A percentile compares a stretch with the other conserved stretches of the same genome.
Evolutionary conservation across 805 yeast genomes (phyloP).

Genomic region (Candida methanosorbosa): DNA sequence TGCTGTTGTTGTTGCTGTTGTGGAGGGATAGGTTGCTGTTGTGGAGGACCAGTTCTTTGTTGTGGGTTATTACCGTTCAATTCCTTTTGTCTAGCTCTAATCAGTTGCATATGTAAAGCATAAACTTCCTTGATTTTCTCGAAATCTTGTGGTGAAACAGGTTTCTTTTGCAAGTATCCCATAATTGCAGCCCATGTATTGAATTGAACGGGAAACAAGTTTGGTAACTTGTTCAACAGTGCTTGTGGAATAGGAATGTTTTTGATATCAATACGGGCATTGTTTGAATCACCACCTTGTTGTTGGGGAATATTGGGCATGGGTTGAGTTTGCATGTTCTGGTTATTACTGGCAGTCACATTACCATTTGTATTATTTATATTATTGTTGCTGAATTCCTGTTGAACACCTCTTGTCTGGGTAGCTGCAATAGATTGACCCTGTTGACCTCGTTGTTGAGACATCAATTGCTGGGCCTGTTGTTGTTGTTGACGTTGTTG

Average conservation of each 20-base stretch:
- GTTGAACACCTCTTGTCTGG: constrained; percentile 15
- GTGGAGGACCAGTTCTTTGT: neutral
- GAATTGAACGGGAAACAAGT: constrained; percentile 59
- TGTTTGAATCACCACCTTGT: constrained; percentile 1
- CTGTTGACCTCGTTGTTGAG: constrained; percentile 14
- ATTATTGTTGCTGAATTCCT: too few species aligned
- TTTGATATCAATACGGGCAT: constrained; percentile 33
- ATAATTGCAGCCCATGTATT: constrained; percentile 77
- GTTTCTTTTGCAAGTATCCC: constrained; percentile 49
- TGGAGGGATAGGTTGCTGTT: constrained; percentile 4
- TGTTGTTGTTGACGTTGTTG: constrained; percentile 19
- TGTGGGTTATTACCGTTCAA: neutral
- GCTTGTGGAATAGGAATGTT: constrained; percentile 67
- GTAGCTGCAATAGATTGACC: constrained; percentile 2
- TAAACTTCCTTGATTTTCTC: constrained; percentile 59
- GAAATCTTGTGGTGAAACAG: constrained; percentile 50
- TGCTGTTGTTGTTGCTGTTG: constrained; percentile 10
- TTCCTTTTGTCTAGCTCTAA: constrained; percentile 35
- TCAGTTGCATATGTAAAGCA: constrained; percentile 53
- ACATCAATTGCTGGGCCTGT: constrained; percentile 18
- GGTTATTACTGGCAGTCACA: constrained; percentile 16
- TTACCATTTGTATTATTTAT: constrained; percentile 19
- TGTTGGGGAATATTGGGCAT: constrained; percentile 9
- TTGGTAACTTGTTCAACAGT: constrained; percentile 58
- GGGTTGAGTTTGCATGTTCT: constrained; percentile 4